Base-by-base conservation (phyloP, 208 protist species). In the Porcisia hertigi region DNA sequence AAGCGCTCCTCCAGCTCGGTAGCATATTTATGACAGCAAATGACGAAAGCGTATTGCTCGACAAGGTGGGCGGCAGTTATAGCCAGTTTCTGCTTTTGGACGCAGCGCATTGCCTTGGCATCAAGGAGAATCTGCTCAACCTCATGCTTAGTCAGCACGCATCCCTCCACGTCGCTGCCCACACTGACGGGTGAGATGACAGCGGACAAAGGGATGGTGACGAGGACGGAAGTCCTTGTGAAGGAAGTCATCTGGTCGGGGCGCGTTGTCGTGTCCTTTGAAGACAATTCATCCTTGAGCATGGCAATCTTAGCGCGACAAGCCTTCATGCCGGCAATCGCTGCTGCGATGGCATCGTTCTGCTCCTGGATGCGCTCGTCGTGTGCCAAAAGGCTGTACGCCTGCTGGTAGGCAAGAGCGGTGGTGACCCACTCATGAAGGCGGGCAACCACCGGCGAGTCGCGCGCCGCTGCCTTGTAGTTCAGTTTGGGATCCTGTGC, bases 341-440 rank as follows among this genome's bases (percentile, higher is more conserved):
- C 75, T 59, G 71, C 76, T 8, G 75, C 78, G 71, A 93, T 93
- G 30, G 82, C 77, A 71, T 88, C 81, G 71, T 93, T 93, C 74
- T 89, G 86, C 54, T 83, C 84, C 71, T 93, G 84, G 55, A 93
- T 85, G 18, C 86, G 81, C 76, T 83, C 86, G 76, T 93, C 86
- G 49, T 83, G 63, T 7, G 84, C 85, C 9, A 90, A 58, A 69
- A 82, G 83, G 55, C 66, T 83, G 82, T 93, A 85, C 41, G 88
- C 88, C 72, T 90, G 76, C 65, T 93, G 88, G 78, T 93, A 93
- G 36, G 86, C 84, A 63, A 93, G 73, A 36, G 86, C 86, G 3
- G 82, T 86, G 12, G 83, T 83, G 43, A 90, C 79, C 88, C 88
- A 93, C 36, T 88, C 70, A 73, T 93, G 80, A n/a, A 93, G 80